These are phyloP conservation scores for Fraxinus quadrangulata DNA, from an alignment of 257 asterid genomes.

Conservation along the genomic window DNA sequence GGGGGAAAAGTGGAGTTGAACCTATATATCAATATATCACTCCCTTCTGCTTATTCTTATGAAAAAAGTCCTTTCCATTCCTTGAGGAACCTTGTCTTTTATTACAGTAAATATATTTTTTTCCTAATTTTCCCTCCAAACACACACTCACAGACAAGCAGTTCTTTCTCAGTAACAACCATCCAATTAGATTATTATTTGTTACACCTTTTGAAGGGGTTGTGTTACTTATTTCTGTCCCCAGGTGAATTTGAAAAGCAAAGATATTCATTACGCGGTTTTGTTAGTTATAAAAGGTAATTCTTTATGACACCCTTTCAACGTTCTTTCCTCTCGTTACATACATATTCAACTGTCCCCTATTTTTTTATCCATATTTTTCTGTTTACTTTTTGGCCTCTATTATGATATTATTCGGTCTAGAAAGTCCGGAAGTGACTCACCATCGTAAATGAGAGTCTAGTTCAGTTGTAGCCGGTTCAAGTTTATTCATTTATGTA, in stretches of 20 bases:
- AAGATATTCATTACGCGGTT: background rate
- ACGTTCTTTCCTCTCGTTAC: background rate
- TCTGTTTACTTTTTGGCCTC: background rate
- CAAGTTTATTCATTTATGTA: too few species aligned
- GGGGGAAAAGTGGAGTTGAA: slow-evolving; percentile 36
- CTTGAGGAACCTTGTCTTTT: background rate
- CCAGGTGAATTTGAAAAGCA: background rate
- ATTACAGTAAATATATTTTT: background rate
- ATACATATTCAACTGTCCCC: background rate
- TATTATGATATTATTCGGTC: background rate
- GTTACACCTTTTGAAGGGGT: background rate
- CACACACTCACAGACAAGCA: background rate
- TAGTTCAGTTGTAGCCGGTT: too few species aligned
- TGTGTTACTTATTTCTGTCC: background rate
- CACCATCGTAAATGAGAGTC: too few species aligned
- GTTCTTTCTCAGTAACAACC: background rate
- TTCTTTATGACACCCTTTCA: background rate
- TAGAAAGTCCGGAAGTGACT: too few species aligned
- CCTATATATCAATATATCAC: slow-evolving; percentile 7
- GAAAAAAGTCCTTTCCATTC: background rate
- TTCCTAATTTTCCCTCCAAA: background rate
- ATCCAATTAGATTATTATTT: background rate
- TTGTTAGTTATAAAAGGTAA: slow-evolving; percentile 5
- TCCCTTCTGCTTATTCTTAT: background rate
- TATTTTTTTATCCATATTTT: background rate